Evolutionary conservation across 176 grass and related monocot genomes (phyloP), one percentile per base, ranked within the genome.

Genomic region (Aegilops umbellulata): DNA sequence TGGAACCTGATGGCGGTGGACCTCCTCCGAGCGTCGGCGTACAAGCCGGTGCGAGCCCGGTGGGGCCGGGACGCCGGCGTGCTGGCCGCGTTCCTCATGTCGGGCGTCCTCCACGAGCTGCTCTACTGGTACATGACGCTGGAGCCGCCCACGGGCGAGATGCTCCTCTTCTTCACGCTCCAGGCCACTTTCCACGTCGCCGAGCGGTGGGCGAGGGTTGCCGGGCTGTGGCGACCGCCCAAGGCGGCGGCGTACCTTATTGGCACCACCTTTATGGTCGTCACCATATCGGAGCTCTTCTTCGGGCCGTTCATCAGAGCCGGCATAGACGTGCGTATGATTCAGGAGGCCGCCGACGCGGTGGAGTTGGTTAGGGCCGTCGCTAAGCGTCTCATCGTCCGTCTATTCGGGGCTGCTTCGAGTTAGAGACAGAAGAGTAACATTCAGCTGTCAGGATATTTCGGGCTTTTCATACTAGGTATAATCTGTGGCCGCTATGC

Each of bases 1-100:
- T 97, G 94, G 94, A 97, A 97, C 76, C 66, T 94, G 14, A 88
- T 97, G 91, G 94, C 90, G 69, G 89, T 90, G 19, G 94, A 93
- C 82, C 87, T 92, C 68, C 94, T 97, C 29, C 87, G 94, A 12
- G 82, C 57, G 22, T 88, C 89, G 44, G 91, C 79, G 51, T 97
- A 97, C 85, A 32, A 64, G 27, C 94, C 91, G 6, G 85, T 97
- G 63, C 82, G 91, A 32, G 89, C 74, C 6, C 80, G 79, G 34
- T 93, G 77, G 71, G 94, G 94, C 13, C 80, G 84, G 17, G 83
- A 80, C 73, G 89, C 85, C 12, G 94, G 91, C 71, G 89, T 93
- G 42, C 53, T 97, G 8, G 94, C 92, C 14, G 73, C 91, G 46
- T 97, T 97, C 83, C 87, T 91, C 32, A 74, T 97, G 82, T 97